Conservation (phyloP, 495 filamentous ascomycete species). For the Geopyxis carbonaria region DNA sequence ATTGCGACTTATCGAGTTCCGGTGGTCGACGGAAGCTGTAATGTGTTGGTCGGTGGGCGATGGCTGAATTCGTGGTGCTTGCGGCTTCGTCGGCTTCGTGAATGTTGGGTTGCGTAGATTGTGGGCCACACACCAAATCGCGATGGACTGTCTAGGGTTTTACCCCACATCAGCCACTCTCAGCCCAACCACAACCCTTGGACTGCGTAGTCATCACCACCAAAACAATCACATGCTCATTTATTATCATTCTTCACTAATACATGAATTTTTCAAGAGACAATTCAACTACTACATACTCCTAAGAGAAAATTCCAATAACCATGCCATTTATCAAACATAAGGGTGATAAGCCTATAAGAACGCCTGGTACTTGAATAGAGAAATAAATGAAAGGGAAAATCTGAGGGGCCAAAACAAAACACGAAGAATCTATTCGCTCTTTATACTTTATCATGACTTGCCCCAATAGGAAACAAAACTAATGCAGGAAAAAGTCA, state of each 20-base stretch:
- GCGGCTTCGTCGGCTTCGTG: neutral
- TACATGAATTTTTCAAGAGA: no score
- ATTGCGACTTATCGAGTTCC: conserved; percentile 1
- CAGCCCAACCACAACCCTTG: neutral
- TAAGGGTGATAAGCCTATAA: no score
- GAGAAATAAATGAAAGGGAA: neutral
- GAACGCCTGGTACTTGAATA: no score
- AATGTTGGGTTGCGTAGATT: neutral
- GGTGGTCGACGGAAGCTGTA: neutral
- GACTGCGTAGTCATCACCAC: neutral
- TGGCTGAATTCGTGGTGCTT: neutral
- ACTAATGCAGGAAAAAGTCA: no score
- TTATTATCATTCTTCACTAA: no score
- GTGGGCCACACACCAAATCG: no score
- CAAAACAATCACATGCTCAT: neutral
- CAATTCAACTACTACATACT: no score
- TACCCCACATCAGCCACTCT: no score
- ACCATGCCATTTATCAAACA: no score
- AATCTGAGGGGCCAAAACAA: neutral
- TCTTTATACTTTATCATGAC: no score
- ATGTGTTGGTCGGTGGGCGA: neutral
- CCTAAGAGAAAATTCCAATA: no score
- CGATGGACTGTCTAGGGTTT: no score
- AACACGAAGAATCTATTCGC: neutral
- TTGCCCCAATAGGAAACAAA: neutral